These are phyloP conservation scores for Tilletiaria anomala DNA, from an alignment of 1,284 basidiomycete genomes.

Conservation along the genomic window DNA sequence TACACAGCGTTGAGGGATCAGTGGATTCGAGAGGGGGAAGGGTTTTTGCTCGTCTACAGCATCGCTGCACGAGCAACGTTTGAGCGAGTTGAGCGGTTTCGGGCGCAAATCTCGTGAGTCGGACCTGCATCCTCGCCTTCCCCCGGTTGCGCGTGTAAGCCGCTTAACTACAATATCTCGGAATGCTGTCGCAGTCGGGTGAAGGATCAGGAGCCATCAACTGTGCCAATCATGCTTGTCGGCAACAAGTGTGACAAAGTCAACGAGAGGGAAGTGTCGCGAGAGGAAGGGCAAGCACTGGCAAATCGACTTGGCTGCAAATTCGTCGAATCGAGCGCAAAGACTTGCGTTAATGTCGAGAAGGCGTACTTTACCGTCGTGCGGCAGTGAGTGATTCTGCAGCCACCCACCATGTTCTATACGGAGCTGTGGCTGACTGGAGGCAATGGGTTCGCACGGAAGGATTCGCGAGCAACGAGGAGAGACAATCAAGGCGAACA, in stretches of 20 bases:
- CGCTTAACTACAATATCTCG: background rate
- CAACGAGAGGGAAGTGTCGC: constrained; percentile 59
- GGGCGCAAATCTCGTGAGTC: constrained; percentile 38
- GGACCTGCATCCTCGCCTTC: background rate
- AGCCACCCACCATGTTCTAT: too few relatives aligned
- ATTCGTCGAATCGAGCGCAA: constrained; percentile 41
- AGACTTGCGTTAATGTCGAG: constrained; percentile 41
- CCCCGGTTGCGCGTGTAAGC: background rate
- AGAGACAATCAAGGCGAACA: constrained; percentile 14
- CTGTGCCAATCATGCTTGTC: constrained; percentile 62
- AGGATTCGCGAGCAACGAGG: constrained; percentile 33
- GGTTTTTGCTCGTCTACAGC: constrained; percentile 41
- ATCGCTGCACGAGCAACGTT: constrained; percentile 41
- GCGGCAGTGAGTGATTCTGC: constrained; percentile 2
- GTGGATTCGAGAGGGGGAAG: constrained; percentile 42
- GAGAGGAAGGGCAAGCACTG: constrained; percentile 36
- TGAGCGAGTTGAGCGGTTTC: constrained; percentile 39
- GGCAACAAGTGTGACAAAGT: constrained; percentile 75
- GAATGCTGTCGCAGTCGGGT: constrained; percentile 11
- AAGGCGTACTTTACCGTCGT: constrained; percentile 39
- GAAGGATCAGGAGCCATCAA: constrained; percentile 38
- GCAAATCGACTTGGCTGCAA: constrained; percentile 38
- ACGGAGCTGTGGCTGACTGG: background rate
- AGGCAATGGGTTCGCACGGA: too few relatives aligned
- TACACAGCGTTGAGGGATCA: constrained; percentile 42